These are phyloP conservation scores for Ustilaginoidea virens DNA, from an alignment of 2,329 filamentous ascomycete genomes.

Conservation along the genomic window DNA sequence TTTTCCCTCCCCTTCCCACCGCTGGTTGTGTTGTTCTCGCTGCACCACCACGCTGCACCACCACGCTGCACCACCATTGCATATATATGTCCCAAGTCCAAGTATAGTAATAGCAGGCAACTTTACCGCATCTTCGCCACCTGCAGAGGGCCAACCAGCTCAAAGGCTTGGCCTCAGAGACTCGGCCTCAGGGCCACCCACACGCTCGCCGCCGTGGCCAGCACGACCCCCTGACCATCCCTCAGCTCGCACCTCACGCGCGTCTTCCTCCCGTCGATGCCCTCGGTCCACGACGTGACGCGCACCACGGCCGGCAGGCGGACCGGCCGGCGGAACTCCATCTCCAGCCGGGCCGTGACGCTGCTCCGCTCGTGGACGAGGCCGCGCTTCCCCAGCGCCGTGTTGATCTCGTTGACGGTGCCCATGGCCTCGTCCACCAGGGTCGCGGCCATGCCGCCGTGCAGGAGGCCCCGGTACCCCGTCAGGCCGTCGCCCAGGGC, in stretches of 20 bases:
- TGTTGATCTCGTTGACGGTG: constrained; percentile 20
- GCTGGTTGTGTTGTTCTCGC: no score
- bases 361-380: constrained; percentile 13
- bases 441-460: constrained; percentile 20
- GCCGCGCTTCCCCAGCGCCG: constrained; percentile 15
- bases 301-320: constrained; percentile 14
- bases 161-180: no score
- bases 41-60: no score
- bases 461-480: constrained; percentile 17
- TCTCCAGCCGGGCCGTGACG: constrained; percentile 19
- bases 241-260: constrained; percentile 14
- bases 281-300: constrained; percentile 16
- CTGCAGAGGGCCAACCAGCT: no score
- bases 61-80: no score
- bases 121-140: no score
- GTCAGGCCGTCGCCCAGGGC: constrained; percentile 18
- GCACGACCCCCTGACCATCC: constrained; percentile 13
- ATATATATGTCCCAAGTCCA: no score
- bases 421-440: constrained; percentile 23
- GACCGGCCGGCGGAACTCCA: constrained; percentile 19
- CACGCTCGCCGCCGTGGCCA: constrained; percentile 15
- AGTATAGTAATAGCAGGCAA: no score
- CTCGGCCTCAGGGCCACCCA: constrained; percentile 18
- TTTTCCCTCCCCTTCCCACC: no score
- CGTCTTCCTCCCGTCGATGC: constrained; percentile 18